These are phyloP conservation scores for Aspergillus hancockii DNA, from an alignment of 495 filamentous ascomycete genomes.

Conservation along the genomic window DNA sequence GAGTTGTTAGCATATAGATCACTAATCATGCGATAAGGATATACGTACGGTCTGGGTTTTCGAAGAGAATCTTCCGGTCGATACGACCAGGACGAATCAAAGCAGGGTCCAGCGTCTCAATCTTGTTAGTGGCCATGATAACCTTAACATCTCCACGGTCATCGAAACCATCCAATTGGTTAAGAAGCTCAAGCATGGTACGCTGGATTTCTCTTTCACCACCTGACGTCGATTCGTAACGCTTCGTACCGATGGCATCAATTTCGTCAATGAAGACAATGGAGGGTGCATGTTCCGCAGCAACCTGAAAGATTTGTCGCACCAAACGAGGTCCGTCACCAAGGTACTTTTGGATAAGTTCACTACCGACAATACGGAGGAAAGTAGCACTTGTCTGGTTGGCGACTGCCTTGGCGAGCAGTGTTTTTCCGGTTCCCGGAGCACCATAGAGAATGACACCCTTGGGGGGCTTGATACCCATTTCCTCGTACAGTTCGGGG, in stretches of 20 bases:
- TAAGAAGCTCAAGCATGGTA: slow-evolving; percentile 98
- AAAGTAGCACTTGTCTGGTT: slow-evolving; percentile 99
- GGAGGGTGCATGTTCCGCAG: slow-evolving; percentile 91
- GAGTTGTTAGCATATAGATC: slow-evolving; percentile 31
- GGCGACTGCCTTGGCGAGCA: slow-evolving; percentile 95
- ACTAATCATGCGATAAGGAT: not conserved
- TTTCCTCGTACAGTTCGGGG: slow-evolving; percentile 98
- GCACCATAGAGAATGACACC: slow-evolving; percentile 99
- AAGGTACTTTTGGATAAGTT: slow-evolving; percentile 98
- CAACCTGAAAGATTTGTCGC: slow-evolving; percentile 96
- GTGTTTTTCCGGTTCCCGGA: slow-evolving; percentile 95
- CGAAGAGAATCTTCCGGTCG: slow-evolving; percentile 98
- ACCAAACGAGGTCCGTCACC: slow-evolving; percentile 94
- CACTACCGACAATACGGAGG: slow-evolving; percentile 94
- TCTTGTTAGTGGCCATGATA: slow-evolving; percentile 99
- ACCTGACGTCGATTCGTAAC: slow-evolving; percentile 95
- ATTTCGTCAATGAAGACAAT: slow-evolving; percentile 99
- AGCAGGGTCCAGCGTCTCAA: slow-evolving; percentile 94
- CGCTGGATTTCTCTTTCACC: slow-evolving; percentile 97
- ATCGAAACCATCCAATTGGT: slow-evolving; percentile 98
- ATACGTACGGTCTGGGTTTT: slow-evolving; percentile 91
- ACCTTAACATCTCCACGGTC: slow-evolving; percentile 99
- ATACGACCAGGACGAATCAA: slow-evolving; percentile 97
- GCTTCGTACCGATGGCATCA: slow-evolving; percentile 98
- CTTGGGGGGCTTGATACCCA: slow-evolving; percentile 99